Evolutionary conservation across 2,329 filamentous ascomycete species (phyloP).

Genomic region (Niveomyces coronatus): DNA sequence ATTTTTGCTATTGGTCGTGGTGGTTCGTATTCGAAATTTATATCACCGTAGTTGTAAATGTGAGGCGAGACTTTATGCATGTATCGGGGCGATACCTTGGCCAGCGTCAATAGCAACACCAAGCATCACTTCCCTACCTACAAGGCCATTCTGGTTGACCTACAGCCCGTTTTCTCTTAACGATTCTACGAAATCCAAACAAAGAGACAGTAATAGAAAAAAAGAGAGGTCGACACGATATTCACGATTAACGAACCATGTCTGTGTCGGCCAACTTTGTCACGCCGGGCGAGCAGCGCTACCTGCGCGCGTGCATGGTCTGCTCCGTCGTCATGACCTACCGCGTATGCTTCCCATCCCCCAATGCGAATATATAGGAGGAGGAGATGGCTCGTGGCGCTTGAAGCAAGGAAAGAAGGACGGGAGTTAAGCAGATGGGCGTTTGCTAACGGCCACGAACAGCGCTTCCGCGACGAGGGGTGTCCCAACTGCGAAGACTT

Average conservation of each 20-base stretch:
- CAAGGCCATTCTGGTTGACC: no score
- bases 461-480: constrained; percentile 79
- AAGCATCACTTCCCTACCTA: no score
- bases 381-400: background rate
- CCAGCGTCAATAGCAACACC: no score
- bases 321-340: constrained; percentile 89
- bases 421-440: background rate
- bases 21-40: no score
- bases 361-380: no score
- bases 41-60: no score
- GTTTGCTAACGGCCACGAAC: constrained; percentile 4
- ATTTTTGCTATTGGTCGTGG: background rate
- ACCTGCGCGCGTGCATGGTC: constrained; percentile 95
- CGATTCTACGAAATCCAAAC: no score
- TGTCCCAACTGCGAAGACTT: constrained; percentile 97
- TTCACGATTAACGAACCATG: constrained; percentile 20
- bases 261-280: constrained; percentile 49
- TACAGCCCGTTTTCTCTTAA: no score
- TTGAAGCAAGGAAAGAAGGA: no score
- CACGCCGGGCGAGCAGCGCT: constrained; percentile 65
- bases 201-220: no score
- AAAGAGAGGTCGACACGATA: no score
- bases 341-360: constrained; percentile 39
- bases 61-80: constrained; percentile 4
- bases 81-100: constrained; percentile 6